Evolutionary conservation across 495 filamentous ascomycete genomes (phyloP).

Genomic region (Penicillium goetzii): DNA sequence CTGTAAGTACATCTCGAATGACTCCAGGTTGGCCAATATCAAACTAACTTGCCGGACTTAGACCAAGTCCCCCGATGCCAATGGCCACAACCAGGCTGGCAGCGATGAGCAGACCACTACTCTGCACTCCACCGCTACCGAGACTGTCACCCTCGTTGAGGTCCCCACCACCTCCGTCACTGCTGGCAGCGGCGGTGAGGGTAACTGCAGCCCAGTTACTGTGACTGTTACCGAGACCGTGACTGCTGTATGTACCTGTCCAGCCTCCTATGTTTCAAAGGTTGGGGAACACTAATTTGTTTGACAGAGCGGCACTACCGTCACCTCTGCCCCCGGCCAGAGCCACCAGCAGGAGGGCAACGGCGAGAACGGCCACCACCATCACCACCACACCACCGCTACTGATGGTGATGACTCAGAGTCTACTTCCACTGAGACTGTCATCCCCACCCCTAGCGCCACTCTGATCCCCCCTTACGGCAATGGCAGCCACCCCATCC

Average conservation of each 20-base stretch:
- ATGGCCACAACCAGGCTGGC: slow-evolving; percentile 13
- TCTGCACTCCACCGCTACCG: slow-evolving; percentile 34
- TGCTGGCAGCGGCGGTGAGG: slow-evolving; percentile 26
- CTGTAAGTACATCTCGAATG: slow-evolving; percentile 33
- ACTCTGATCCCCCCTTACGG: slow-evolving; percentile 35
- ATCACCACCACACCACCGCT: slow-evolving; percentile 5
- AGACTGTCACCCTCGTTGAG: slow-evolving; percentile 37
- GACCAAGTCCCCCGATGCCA: slow-evolving; percentile 20
- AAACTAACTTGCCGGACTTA: slow-evolving; percentile 19
- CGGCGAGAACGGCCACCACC: slow-evolving; percentile 10
- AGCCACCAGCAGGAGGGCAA: slow-evolving; percentile 17
- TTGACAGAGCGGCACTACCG: slow-evolving; percentile 14
- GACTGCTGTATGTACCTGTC: slow-evolving; percentile 28
- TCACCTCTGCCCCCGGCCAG: slow-evolving; percentile 21
- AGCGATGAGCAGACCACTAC: slow-evolving; percentile 26
- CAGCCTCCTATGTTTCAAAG: not conserved
- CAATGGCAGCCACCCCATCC: slow-evolving; percentile 36
- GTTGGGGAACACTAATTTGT: not conserved
- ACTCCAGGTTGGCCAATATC: not conserved
- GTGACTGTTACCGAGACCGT: slow-evolving; percentile 36
- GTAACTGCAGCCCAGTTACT: slow-evolving; percentile 28
- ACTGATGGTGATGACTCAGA: slow-evolving; percentile 16
- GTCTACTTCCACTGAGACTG: slow-evolving; percentile 24
- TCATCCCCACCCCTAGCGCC: slow-evolving; percentile 26
- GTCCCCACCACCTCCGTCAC: slow-evolving; percentile 25